Evolutionary conservation across 208 protist genomes (phyloP), one percentile per base, ranked within the genome.

Genomic region (Crithidia mellificae): DNA sequence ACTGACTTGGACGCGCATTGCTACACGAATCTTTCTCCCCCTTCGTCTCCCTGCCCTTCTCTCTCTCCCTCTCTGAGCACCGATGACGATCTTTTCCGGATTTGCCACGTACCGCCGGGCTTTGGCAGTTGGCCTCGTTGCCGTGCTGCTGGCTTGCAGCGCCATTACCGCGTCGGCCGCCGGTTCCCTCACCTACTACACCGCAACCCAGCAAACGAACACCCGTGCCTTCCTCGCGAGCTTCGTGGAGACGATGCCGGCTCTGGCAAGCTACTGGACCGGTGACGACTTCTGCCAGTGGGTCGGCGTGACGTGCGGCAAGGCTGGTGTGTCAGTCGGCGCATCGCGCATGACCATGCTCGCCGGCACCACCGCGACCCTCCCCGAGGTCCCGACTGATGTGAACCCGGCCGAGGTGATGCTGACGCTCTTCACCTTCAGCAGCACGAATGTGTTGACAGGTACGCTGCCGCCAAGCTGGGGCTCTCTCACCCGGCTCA

Each of bases 401-500:
- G 56, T 63, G 56, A 41, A 51, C 41, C 41, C 25, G 25, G 22
- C 56, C 14, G 2, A 30, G 56, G 56, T 63, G 24, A 25, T 63
- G 41, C 27, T 63, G 27, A 63, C 56, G 6, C 20, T 14, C 6
- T n/a, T 63, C 41, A 36, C 25, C 17, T 49, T 63, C 38, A 49
- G 36, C 17, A 24, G 17, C n/a, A 38, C 11, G 34, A 11, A 14
- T 6, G 5, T 17, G 27, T 14, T 63, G 41, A 38, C 4, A 24
- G 56, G 56, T 6, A 63, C 41, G 19, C 43, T 63, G 43, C 57
- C 57, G 57, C 43, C 43, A 2, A 52, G 57, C 43, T 63, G 57
- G 57, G 57, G 57, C 44, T 41, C 44, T 1, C 57, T 63, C 27
- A 39, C 57, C 5, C n/a, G 27, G 19, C 41, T 63, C 14, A n/a